Percentiles rank a stretch among this genome's conserved stretches.
phyloP scores from a whole-genome alignment of 371 early-diverging fungal genomes.

The Mucor piriformis region DNA sequence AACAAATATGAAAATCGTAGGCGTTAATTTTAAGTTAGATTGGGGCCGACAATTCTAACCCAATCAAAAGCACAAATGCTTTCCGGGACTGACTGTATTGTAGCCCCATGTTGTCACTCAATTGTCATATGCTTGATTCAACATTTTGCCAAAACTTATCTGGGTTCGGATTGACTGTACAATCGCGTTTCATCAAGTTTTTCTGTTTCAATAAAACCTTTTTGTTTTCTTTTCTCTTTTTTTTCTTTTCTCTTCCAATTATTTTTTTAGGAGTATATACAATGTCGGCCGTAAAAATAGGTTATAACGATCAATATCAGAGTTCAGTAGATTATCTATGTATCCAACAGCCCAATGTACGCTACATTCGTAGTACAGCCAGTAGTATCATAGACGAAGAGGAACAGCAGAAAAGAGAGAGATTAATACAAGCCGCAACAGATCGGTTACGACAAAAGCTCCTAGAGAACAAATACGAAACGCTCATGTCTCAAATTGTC shows the following conservation, averaged over 20 bases:
- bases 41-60: no score
- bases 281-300: slow-evolving; percentile 1
- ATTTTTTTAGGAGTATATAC: background rate
- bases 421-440: slow-evolving; percentile 14
- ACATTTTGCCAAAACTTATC: background rate
- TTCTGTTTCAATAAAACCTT: background rate
- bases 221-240: background rate
- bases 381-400: background rate
- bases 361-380: background rate
- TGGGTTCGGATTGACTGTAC: no score
- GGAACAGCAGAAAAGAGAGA: slow-evolving; percentile 1
- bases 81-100: background rate
- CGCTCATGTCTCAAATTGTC: slow-evolving; percentile 11
- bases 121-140: background rate
- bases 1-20: no score
- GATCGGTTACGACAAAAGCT: slow-evolving; percentile 15
- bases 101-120: background rate
- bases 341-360: background rate
- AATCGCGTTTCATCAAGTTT: slow-evolving; percentile 11
- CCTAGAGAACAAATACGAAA: slow-evolving; percentile 13
- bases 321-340: slow-evolving; percentile 2
- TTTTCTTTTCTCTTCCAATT: background rate
- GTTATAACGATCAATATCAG: background rate
- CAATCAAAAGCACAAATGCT: background rate
- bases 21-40: no score